These are phyloP conservation scores for Cladophialophora immunda DNA, from an alignment of 2,329 filamentous ascomycete genomes.

Conservation along the genomic window DNA sequence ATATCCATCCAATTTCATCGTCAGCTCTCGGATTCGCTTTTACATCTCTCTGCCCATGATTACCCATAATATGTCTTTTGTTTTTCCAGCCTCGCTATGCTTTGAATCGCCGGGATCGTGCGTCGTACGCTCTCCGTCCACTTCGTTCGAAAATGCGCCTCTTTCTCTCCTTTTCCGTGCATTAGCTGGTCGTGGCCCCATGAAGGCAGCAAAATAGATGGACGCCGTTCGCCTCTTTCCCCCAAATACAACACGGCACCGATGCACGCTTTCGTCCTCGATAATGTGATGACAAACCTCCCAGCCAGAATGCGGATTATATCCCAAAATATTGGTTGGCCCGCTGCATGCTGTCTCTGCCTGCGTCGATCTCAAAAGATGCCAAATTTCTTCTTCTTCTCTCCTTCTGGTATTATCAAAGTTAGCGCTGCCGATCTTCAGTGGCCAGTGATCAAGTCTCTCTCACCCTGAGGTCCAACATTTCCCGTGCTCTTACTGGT, in stretches of 20 bases:
- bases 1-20: conserved; percentile 3
- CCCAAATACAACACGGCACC: not conserved
- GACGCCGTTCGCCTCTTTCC: not conserved
- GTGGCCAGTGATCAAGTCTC: not conserved
- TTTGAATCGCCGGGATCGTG: not conserved
- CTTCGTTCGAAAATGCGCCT: not conserved
- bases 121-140: not conserved
- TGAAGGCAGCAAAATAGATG: not conserved
- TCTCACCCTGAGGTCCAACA: conserved; percentile 36
- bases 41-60: conserved; percentile 1
- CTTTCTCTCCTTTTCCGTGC: not conserved
- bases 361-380: conserved; percentile 37
- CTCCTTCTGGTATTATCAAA: conserved; percentile 33
- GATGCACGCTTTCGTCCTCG: not conserved
- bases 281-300: not conserved
- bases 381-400: conserved; percentile 45
- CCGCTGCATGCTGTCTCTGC: not conserved
- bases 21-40: not conserved
- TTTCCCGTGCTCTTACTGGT: conserved; percentile 33
- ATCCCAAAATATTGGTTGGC: conserved; percentile 3
- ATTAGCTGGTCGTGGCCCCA: not conserved
- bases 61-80: not conserved
- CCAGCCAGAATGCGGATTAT: conserved; percentile 1
- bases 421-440: conserved; percentile 20
- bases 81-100: conserved; percentile 14